phyloP scores from a whole-genome alignment of 306 rosid species.

The Acacia acuminata region DNA sequence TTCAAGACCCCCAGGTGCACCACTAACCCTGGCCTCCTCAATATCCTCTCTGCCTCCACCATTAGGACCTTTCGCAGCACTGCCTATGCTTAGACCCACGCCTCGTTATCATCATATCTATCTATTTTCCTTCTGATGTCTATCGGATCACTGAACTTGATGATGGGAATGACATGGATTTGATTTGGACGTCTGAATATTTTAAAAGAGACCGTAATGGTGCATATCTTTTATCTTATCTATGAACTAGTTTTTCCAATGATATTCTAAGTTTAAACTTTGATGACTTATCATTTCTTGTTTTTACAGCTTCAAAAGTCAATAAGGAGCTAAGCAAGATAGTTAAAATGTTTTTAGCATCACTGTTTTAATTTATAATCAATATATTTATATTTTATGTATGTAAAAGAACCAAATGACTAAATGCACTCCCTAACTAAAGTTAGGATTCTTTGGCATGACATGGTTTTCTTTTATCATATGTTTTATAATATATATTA shows the following conservation, averaged over 20 bases:
- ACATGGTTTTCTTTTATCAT: too few species aligned
- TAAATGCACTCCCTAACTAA: neutral
- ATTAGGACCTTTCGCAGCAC: constrained; percentile 53
- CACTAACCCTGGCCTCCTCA: constrained; percentile 47
- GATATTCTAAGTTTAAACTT: neutral
- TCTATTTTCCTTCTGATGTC: neutral
- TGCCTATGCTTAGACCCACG: constrained; percentile 37
- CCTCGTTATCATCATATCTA: neutral
- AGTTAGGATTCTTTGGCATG: neutral
- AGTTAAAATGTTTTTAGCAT: neutral
- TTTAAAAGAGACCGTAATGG: too few species aligned
- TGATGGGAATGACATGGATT: neutral
- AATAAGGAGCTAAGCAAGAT: neutral
- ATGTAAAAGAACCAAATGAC: neutral
- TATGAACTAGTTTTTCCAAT: neutral
- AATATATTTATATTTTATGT: neutral
- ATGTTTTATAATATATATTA: too few species aligned
- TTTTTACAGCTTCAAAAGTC: neutral
- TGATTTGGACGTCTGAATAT: neutral
- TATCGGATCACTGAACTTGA: neutral
- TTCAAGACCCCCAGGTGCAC: constrained; percentile 97
- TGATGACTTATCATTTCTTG: neutral
- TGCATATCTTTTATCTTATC: too few species aligned
- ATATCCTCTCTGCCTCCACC: constrained; percentile 56
- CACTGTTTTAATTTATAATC: neutral